Evolutionary conservation across 2,329 filamentous ascomycete genomes (phyloP), one percentile per base, ranked within the genome.

Genomic region (Cladophialophora chaetospira): DNA sequence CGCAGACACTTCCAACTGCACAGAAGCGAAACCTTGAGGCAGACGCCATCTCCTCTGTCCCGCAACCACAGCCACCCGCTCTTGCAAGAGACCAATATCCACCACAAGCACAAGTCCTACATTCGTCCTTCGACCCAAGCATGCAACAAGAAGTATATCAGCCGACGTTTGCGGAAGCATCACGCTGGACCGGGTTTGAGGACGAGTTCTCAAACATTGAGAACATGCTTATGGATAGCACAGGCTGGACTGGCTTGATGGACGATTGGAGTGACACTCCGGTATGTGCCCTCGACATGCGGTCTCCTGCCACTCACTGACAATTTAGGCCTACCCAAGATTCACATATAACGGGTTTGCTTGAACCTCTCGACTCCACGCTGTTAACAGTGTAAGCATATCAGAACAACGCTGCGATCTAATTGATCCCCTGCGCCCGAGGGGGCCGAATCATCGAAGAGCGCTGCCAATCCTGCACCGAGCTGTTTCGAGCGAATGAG

Each of bases 331-430:
- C 29, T 48, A 48, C 45, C 28, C 45, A n/a, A 48, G 45, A 26
- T 48, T 48, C 19, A 48, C 45, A 23, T 48, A 48, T 11, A 48
- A 48, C 15, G 45, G 45, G n/a, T 48, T 48, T 2, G 45, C 19
- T 23, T 48, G 45, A 48, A 36, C 45, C 19, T 48, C 29, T 29
- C 19, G 9, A 13, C 45, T 25, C 29, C 5, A 48, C 1, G 45
- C 19, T 4, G 28, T 47, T 28, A 11, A 47, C 28, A 28, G 44
- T 25, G 28, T 19, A 19, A 48, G 29, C 70, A 65, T 76, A 79
- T 79, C 50, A 79, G 63, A 1, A 77, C 71, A 3, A 77, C 73
- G 6, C 65, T 66, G 29, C 70, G 55, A 15, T 67, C 62, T 9
- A 31, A 28, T 21, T 35, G 28, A 13, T 28, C 28, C 15, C 28